Conservation (phyloP, 371 early-diverging fungal species). For the Lichtheimia ornata region DNA sequence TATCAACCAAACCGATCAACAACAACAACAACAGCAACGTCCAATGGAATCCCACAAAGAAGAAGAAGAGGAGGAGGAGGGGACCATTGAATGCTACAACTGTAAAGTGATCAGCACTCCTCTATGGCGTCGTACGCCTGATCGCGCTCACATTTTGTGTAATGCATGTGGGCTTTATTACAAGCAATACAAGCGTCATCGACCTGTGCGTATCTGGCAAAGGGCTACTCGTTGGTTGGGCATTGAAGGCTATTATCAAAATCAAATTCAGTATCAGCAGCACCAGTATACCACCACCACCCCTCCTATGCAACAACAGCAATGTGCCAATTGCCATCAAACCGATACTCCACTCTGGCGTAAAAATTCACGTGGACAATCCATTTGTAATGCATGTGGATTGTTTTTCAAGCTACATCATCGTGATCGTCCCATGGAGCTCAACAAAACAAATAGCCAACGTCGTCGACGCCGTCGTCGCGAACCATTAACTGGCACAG, state of each 20-base stretch:
- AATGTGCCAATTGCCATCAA: conserved; percentile 87
- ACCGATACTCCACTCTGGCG: conserved; percentile 95
- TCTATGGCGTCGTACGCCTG: conserved; percentile 80
- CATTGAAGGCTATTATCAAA: conserved; percentile 10
- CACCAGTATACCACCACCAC: background rate
- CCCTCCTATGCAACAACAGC: background rate
- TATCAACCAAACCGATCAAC: too few relatives aligned
- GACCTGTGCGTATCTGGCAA: conserved; percentile 63
- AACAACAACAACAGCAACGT: too few relatives aligned
- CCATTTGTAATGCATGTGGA: conserved; percentile 66
- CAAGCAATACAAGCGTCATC: conserved; percentile 71
- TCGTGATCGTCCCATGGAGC: conserved; percentile 72
- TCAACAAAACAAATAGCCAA: conserved; percentile 69
- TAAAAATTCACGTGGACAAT: conserved; percentile 70
- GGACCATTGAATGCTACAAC: conserved; percentile 67
- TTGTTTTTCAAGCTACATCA: conserved; percentile 81
- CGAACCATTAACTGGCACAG: background rate
- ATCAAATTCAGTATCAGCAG: conserved; percentile 6
- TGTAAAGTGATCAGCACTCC: conserved; percentile 79
- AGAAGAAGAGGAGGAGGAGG: too few relatives aligned
- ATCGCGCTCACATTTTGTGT: conserved; percentile 73
- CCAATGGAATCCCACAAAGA: too few relatives aligned
- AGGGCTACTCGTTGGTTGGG: conserved; percentile 29
- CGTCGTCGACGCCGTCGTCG: conserved; percentile 43
- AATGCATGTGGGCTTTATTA: conserved; percentile 85